Conservation (phyloP, 257 asterid genomes). For the Solanum pennellii region DNA sequence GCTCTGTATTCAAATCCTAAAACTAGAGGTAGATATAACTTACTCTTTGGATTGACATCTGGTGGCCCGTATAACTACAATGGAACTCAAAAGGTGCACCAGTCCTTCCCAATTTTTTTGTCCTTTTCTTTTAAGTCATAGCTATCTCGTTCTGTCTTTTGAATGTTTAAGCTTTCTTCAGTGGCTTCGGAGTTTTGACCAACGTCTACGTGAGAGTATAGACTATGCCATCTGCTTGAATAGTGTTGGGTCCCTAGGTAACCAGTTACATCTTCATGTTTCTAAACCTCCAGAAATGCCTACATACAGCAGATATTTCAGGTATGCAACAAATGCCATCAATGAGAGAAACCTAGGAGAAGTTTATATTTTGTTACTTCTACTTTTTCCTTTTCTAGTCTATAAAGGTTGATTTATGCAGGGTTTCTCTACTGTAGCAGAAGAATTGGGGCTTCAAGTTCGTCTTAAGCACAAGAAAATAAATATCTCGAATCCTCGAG, state of each 20-base stretch:
- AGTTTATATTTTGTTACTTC: background rate
- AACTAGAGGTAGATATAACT: conserved; percentile 80
- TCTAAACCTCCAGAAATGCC: conserved; percentile 92
- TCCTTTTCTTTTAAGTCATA: background rate
- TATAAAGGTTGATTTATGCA: conserved; percentile 26
- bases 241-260: conserved; percentile 57
- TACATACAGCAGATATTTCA: conserved; percentile 77
- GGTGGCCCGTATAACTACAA: conserved; percentile 94
- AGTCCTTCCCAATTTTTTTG: background rate
- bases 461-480: conserved; percentile 94
- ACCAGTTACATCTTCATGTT: conserved; percentile 70
- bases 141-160: background rate
- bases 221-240: conserved; percentile 92
- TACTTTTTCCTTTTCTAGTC: background rate
- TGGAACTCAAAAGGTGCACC: conserved; percentile 75
- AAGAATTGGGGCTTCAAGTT: conserved; percentile 70
- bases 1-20: conserved; percentile 72
- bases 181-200: conserved; percentile 95
- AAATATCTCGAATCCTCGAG: conserved; percentile 91
- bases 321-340: conserved; percentile 28
- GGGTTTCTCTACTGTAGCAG: conserved; percentile 72
- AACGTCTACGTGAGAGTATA: conserved; percentile 75
- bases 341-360: background rate
- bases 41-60: conserved; percentile 85
- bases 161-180: conserved; percentile 27